Conservation (phyloP, 306 rosid genomes). For the Dryas octopetala region DNA sequence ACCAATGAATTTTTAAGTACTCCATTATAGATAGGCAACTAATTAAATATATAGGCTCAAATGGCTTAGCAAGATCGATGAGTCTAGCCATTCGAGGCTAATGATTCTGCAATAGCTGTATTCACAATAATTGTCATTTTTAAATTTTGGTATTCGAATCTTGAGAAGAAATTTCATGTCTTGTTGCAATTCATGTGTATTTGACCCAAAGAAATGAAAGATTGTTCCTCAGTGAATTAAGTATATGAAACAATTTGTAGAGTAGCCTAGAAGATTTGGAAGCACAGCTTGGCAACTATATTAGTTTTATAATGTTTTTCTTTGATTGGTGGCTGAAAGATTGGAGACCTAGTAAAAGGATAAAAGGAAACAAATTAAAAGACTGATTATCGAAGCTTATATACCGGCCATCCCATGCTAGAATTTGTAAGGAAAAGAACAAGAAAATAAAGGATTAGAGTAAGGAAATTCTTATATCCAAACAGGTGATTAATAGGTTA, state of each 20-base stretch:
- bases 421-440: not conserved
- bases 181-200: not conserved
- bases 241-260: constrained; percentile 9
- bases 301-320: not conserved
- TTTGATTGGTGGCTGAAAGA: not conserved
- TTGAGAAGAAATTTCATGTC: constrained; percentile 9
- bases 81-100: constrained; percentile 8
- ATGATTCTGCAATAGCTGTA: not conserved
- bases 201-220: constrained; percentile 16
- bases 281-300: not conserved
- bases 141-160: constrained; percentile 11
- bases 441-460: not conserved
- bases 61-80: not conserved
- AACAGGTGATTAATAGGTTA: not conserved
- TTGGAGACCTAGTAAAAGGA: too few species aligned
- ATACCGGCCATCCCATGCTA: not conserved
- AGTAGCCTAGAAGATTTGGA: constrained; percentile 15
- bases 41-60: not conserved
- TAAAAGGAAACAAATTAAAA: too few species aligned
- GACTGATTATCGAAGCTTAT: not conserved
- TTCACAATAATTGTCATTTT: constrained; percentile 21
- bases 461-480: not conserved
- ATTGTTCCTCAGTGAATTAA: constrained; percentile 4
- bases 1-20: not conserved
- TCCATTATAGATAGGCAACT: not conserved